These are phyloP conservation scores for Coniella vitis DNA, from an alignment of 2,329 filamentous ascomycete species.

Conservation along the genomic window DNA sequence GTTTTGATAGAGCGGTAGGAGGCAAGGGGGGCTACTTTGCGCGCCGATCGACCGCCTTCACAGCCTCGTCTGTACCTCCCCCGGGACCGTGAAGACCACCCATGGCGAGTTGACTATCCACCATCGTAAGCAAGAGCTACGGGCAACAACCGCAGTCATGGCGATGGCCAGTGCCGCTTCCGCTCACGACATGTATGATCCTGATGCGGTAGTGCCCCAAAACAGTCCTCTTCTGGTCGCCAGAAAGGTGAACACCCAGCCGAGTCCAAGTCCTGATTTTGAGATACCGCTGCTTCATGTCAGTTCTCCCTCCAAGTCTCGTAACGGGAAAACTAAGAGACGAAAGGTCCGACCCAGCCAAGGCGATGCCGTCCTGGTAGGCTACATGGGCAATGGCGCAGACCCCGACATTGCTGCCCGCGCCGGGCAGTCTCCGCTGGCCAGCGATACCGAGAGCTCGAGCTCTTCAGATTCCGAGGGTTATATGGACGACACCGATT, in stretches of 20 bases:
- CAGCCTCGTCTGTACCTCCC: conserved; percentile 5
- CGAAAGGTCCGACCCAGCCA: conserved; percentile 49
- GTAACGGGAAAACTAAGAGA: conserved; percentile 43
- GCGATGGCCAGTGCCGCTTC: too few species aligned
- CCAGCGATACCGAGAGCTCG: conserved; percentile 26
- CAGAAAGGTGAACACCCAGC: conserved; percentile 37
- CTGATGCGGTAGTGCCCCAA: conserved; percentile 35
- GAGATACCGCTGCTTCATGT: conserved; percentile 36
- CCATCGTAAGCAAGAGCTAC: conserved; percentile 22
- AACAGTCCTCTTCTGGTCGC: conserved; percentile 34
- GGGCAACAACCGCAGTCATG: conserved; percentile 30
- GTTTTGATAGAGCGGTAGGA: background rate
- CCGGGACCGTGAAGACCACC: conserved; percentile 10
- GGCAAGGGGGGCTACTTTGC: conserved; percentile 4
- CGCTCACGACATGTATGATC: conserved; percentile 36
- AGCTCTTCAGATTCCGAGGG: conserved; percentile 9
- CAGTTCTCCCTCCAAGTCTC: conserved; percentile 33
- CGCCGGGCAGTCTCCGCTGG: conserved; percentile 48
- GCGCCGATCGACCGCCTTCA: conserved; percentile 7
- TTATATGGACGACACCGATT: conserved; percentile 4
- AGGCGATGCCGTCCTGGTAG: conserved; percentile 62
- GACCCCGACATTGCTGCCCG: conserved; percentile 56
- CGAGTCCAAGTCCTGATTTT: conserved; percentile 45
- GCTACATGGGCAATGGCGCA: conserved; percentile 55
- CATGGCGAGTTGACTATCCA: conserved; percentile 27